Evolutionary conservation across 306 rosid species (phyloP).

Genomic region (Castanea crenata): DNA sequence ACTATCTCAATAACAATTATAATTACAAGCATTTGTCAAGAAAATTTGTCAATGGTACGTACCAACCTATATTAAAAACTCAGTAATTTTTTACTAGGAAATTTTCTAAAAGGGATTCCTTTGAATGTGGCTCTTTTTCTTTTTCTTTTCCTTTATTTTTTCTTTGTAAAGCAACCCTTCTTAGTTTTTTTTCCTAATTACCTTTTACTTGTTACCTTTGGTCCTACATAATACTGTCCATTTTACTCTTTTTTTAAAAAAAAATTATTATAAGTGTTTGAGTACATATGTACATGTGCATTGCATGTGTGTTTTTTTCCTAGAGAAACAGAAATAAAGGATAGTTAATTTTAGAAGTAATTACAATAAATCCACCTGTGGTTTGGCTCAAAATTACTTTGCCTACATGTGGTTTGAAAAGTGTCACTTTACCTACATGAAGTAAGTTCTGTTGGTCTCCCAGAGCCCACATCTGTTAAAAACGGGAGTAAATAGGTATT

Average conservation of each 20-base stretch:
- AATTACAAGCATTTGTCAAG: too few species aligned
- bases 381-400: too few species aligned
- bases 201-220: neutral
- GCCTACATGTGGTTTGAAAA: too few species aligned
- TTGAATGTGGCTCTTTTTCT: neutral
- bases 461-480: accelerated
- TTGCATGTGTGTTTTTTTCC: neutral
- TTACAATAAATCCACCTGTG: too few species aligned
- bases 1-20: too few species aligned
- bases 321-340: neutral
- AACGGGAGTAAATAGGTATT: too few species aligned
- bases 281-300: neutral
- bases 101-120: neutral
- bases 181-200: neutral
- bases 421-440: too few species aligned
- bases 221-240: neutral
- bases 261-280: neutral
- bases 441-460: too few species aligned
- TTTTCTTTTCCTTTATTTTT: neutral
- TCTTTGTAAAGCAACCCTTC: neutral
- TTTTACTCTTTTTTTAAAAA: too few species aligned
- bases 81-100: neutral
- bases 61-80: too few species aligned
- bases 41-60: too few species aligned
- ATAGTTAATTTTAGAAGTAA: neutral